These are phyloP conservation scores for Gynochthodes officinalis DNA, from an alignment of 257 asterid genomes.

Conservation along the genomic window DNA sequence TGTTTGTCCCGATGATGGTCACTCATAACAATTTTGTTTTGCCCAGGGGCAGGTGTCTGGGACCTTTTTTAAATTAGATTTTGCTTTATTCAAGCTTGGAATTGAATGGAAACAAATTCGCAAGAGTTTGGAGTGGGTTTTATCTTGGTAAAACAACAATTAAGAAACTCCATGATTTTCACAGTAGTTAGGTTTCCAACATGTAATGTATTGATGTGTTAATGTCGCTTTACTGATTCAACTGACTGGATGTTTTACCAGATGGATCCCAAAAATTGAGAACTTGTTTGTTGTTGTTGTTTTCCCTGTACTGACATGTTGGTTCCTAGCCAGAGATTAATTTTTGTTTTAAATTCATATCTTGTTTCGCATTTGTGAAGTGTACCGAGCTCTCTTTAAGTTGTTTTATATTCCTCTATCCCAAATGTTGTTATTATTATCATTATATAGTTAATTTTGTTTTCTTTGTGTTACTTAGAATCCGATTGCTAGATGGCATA, in stretches of 20 bases:
- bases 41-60: background rate
- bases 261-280: background rate
- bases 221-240: background rate
- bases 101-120: too few species aligned
- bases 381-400: background rate
- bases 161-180: background rate
- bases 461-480: slow-evolving; percentile 52
- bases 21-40: background rate
- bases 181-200: background rate
- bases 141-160: background rate
- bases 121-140: background rate
- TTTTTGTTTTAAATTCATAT: background rate
- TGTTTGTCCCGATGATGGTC: background rate
- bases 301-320: background rate
- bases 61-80: background rate
- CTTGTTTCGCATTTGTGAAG: background rate
- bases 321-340: background rate
- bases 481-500: slow-evolving; percentile 98
- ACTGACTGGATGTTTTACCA: background rate
- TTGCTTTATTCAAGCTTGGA: background rate
- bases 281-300: background rate
- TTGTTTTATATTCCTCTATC: slow-evolving; percentile 2
- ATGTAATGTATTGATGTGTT: background rate
- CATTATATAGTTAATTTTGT: background rate
- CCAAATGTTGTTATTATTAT: background rate